Base-by-base conservation (phyloP, 495 filamentous ascomycete genomes). In the Cudoniella acicularis region DNA sequence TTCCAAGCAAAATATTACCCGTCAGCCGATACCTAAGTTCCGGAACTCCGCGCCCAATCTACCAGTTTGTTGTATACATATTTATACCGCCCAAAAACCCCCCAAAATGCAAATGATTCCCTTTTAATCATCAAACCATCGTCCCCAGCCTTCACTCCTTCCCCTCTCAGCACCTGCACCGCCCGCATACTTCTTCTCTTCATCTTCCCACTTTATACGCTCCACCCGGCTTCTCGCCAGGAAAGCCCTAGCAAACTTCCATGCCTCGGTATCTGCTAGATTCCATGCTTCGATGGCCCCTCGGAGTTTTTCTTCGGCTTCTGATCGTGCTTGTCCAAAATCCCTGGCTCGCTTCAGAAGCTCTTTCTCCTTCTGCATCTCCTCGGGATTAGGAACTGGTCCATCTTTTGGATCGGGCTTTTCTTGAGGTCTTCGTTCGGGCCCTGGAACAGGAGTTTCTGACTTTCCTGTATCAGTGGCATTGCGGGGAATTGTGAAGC, bases 201-300 rank as follows among this genome's bases (percentile, higher is more conserved):
- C 83, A 56, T 86, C 78, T 65, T 89, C 87, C 87, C 87, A 92
- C 72, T 78, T 77, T 59, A 69, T 58, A 58, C 87, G 74, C 73
- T 90, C 88, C 22, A 86, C 70, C 46, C 70, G 65, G 30, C 77
- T 73, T 43, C 89, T 67, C 18, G 83, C 87, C 27, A 77, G 62
- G 55, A 78, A 93, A 0, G 94, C 93, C 63, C 86, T 77, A 9
- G 89, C 87, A 65, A 98, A 97, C 64, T 84, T 82, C 94, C 94
- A 98, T 2, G 87, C 90, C 73, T 98, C 94, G 9, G 89, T 88
- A 71, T 96, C 91, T 3, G 89, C 92, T 62, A 96, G 63, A 71
- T 93, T 96, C 94, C 94, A 98, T 60, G 89, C 87, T 77, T 97
- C 94, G 17, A 89, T 79, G 42, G 86, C 83, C 21, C 79, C 78